A percentile compares a stretch with the other conserved stretches of the same genome.
Evolutionary conservation across 129 eudicot species (phyloP).

Genomic region (Flaveria bidentis): DNA sequence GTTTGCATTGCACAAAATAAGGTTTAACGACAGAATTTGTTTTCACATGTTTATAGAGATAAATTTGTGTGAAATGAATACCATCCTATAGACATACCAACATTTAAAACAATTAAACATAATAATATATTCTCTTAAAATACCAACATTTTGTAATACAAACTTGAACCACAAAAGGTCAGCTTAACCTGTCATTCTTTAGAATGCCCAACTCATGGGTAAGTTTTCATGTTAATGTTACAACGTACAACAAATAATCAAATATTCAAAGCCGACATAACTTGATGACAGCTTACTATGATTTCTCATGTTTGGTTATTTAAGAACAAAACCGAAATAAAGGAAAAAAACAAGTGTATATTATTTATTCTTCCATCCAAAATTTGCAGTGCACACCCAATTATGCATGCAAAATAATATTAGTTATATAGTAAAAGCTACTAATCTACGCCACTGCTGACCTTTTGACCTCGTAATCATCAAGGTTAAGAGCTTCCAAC

Average conservation of each 20-base stretch:
- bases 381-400: slow-evolving; percentile 54
- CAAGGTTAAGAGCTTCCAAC: slow-evolving; percentile 85
- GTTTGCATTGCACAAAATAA: no score
- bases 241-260: slow-evolving; percentile 31
- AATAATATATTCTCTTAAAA: background rate
- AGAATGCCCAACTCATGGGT: slow-evolving; percentile 6
- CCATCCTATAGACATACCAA: background rate
- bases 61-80: background rate
- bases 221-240: slow-evolving; percentile 22
- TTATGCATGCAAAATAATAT: slow-evolving; percentile 53
- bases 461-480: slow-evolving; percentile 74
- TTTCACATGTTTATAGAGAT: no score
- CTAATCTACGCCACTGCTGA: slow-evolving; percentile 63
- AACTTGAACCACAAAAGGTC: background rate
- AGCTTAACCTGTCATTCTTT: background rate
- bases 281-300: slow-evolving; percentile 15
- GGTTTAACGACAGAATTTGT: no score
- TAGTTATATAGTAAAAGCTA: slow-evolving; percentile 3
- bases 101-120: background rate
- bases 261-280: slow-evolving; percentile 26
- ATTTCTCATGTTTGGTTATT: slow-evolving; percentile 48
- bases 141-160: background rate
- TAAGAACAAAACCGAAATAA: background rate
- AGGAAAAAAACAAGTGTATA: slow-evolving; percentile 8
- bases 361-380: slow-evolving; percentile 49